Evolutionary conservation across 2,329 filamentous ascomycete genomes (phyloP).

Genomic region (Fusarium sp.): DNA sequence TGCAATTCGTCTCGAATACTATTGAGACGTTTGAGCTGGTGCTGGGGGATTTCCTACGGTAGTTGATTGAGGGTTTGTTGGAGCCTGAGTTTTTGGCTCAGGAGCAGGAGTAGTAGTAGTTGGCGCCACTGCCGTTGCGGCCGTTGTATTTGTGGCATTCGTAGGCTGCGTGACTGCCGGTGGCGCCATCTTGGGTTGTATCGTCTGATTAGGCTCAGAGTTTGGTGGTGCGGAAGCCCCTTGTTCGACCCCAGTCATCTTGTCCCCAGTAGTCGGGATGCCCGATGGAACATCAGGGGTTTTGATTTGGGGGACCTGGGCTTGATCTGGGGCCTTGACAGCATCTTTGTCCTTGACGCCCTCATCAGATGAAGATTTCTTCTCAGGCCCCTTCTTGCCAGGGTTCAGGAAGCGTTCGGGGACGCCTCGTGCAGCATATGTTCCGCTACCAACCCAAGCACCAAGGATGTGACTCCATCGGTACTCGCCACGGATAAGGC

Average conservation of each 20-base stretch:
- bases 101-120: conserved; percentile 1
- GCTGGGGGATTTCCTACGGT: neutral
- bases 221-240: conserved; percentile 5
- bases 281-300: conserved; percentile 9
- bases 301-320: conserved; percentile 19
- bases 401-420: conserved; percentile 77
- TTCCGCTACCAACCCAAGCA: conserved; percentile 80
- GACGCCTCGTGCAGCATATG: conserved; percentile 77
- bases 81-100: neutral
- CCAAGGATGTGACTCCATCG: conserved; percentile 85
- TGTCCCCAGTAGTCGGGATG: conserved; percentile 1
- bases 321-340: conserved; percentile 20
- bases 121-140: conserved; percentile 5
- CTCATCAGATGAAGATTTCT: conserved; percentile 24
- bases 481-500: conserved; percentile 78
- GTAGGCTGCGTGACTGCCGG: conserved; percentile 5
- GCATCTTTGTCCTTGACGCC: conserved; percentile 34
- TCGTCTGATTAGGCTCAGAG: conserved; percentile 12
- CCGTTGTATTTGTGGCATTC: conserved; percentile 6
- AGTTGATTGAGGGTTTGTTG: conserved; percentile 1
- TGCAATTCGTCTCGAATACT: neutral
- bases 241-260: conserved; percentile 7
- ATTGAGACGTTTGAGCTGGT: neutral
- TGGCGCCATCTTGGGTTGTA: conserved; percentile 6
- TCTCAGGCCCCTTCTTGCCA: conserved; percentile 44